Base-by-base conservation (phyloP, 1,284 basidiomycete species). In the Rhodotorula sp. region DNA sequence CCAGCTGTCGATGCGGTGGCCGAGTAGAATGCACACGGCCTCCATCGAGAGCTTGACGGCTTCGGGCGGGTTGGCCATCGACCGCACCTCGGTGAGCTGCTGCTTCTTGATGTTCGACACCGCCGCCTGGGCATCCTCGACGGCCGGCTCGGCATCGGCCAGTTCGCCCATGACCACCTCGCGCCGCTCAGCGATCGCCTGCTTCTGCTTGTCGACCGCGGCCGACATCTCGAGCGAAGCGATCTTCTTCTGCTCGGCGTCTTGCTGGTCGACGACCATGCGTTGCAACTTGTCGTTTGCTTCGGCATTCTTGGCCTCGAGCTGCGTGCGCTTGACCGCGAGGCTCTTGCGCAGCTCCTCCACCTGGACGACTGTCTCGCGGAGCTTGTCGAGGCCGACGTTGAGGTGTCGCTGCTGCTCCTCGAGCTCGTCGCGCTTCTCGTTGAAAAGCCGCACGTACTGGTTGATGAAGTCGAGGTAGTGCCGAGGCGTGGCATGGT, bases 391-490 rank as follows among this genome's bases (percentile, higher is more conserved):
- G 60, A 99, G 88, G 77, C 97, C 97, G 73, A 99, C 93, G 79
- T 99, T 96, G 70, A 99, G 86, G 84, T 99, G 97, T 49, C 97
- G 91, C 80, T 99, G 97, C 81, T 99, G 95, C 80, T 99, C 97
- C 81, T 99, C 97, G 42, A 99, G 86, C 80, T 97, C 93, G 77
- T 97, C 95, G n/a, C 94, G 90, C 83, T 99, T 99, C 83, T 99
- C 95, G 68, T 90, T 92, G 79, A 95, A 94, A 46, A 99, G 87
- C n/a, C 90, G 88, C 50, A 98, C 95, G 79, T 97, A 99, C 78
- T 99, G 95, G 77, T 97, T 92, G 83, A 99, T 96, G 80, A 99
- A 97, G 81, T 99, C 97, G 70, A 99, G 87, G 81, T 98, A 98
- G 82, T 98, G 96, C 27, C 97, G 88, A 0, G 97, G 97, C 1